phyloP scores from a whole-genome alignment of 805 yeast species.

The Yarrowia sp. region DNA sequence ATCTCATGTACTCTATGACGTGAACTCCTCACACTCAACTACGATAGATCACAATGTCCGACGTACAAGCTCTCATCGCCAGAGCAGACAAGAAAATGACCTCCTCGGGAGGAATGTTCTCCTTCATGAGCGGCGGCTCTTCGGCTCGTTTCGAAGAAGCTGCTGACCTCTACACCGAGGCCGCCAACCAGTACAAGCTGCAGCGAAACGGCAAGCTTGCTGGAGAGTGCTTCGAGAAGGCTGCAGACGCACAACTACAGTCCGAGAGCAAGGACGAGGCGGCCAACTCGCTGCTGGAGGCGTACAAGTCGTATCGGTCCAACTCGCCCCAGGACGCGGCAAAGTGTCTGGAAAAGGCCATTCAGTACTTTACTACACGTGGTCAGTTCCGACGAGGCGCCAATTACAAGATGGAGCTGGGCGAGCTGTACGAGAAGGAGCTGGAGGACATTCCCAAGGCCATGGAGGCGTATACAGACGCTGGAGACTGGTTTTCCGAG shows the following conservation, averaged over 20 bases:
- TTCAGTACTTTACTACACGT: conserved; percentile 75
- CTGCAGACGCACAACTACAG: conserved; percentile 74
- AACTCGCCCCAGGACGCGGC: conserved; percentile 72
- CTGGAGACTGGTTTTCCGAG: conserved; percentile 93
- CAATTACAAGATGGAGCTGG: conserved; percentile 87
- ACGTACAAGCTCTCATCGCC: conserved; percentile 35
- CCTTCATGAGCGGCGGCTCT: conserved; percentile 56
- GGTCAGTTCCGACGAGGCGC: conserved; percentile 98
- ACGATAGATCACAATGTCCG: conserved; percentile 30
- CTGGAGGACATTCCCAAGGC: conserved; percentile 68
- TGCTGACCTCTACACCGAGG: conserved; percentile 82
- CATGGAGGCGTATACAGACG: conserved; percentile 75
- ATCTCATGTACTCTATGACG: neutral
- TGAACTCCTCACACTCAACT: neutral
- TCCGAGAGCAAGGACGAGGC: conserved; percentile 85
- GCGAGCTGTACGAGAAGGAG: conserved; percentile 76
- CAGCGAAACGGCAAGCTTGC: conserved; percentile 66
- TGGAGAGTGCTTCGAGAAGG: conserved; percentile 79
- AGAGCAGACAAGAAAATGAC: conserved; percentile 64
- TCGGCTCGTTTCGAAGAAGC: conserved; percentile 82
- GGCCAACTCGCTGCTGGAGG: conserved; percentile 84
- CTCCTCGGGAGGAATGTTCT: conserved; percentile 60
- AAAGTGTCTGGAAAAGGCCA: conserved; percentile 69
- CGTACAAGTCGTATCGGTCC: conserved; percentile 78
- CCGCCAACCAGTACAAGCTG: conserved; percentile 85